These are phyloP conservation scores for Dovyalis caffra DNA, from an alignment of 345 rosid genomes.

Conservation along the genomic window DNA sequence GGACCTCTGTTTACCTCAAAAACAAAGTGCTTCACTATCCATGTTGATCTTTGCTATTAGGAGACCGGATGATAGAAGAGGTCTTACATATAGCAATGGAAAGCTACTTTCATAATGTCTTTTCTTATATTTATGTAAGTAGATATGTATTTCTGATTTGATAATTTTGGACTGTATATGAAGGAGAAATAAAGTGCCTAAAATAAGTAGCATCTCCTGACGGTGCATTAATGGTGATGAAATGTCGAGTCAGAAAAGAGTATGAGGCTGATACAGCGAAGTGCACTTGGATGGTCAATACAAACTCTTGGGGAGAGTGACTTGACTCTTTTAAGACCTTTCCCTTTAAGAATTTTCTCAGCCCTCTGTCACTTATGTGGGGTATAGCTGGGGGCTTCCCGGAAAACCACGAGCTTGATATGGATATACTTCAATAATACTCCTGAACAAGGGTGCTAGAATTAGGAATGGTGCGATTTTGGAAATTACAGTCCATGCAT, in stretches of 20 bases:
- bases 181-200: neutral
- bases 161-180: neutral
- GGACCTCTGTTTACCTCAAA: neutral
- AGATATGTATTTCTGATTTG: too few relatives aligned
- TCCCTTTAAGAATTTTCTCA: conserved; percentile 29
- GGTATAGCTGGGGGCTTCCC: neutral
- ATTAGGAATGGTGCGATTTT: neutral
- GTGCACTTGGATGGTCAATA: conserved; percentile 31
- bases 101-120: neutral
- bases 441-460: neutral
- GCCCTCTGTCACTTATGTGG: neutral
- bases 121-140: too few relatives aligned
- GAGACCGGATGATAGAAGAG: neutral
- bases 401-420: neutral
- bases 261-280: conserved; percentile 2
- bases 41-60: neutral
- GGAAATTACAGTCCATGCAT: neutral
- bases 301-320: conserved; percentile 28
- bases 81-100: neutral
- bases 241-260: conserved; percentile 6
- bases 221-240: conserved; percentile 5
- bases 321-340: neutral
- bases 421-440: neutral
- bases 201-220: neutral
- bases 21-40: neutral